Base-by-base conservation (phyloP, 495 filamentous ascomycete genomes). In the Oidiodendron maius region DNA sequence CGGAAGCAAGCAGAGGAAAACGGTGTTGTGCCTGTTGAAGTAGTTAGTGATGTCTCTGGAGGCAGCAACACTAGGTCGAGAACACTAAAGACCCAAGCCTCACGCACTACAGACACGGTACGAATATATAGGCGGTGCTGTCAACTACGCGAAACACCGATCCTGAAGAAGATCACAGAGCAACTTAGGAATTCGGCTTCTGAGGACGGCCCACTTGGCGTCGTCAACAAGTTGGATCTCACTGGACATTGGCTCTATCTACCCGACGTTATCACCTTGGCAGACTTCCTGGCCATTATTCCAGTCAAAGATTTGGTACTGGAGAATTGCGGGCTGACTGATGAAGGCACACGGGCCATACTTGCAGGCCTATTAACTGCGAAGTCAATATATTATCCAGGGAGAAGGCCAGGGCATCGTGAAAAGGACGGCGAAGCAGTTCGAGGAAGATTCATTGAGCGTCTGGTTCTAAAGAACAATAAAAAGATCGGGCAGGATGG, bases 51-150 rank as follows among this genome's bases (percentile, higher is more conserved):
- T 5, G 70, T 61, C 39, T 69, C 67, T 18, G 55, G 67, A 10
- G 48, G 42, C 16, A 57, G 59, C 5, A 59, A 61, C n/a, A 48
- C 57, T 4, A 55, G 50, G 40, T 43, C 52, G 13, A 52, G 63
- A 42, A 56, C 61, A 11, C 62, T 78, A 15, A 81, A 71, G 49
- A 71, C 76, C 12, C 81, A 85, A 54, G 75, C 78, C 43, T 76
- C 75, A 23, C 89, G 91, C 0, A 96, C 91, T 3, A 96, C 86
- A 15, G 91, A 95, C 60, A 91, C 93, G 4, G 75, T 90, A 9
- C 78, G 91, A 48, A 96, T 98, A 62, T 98, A 98, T 64, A 79
- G 90, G 41, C 79, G 93, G 46, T 97, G 93, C 62, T 97, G 93
- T 59, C 91, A 96, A 58, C 70, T 98, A 20, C 74, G 93, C 52